Base-by-base conservation (phyloP, 1,284 basidiomycete species). In the Fomitiporia mediterranea region DNA sequence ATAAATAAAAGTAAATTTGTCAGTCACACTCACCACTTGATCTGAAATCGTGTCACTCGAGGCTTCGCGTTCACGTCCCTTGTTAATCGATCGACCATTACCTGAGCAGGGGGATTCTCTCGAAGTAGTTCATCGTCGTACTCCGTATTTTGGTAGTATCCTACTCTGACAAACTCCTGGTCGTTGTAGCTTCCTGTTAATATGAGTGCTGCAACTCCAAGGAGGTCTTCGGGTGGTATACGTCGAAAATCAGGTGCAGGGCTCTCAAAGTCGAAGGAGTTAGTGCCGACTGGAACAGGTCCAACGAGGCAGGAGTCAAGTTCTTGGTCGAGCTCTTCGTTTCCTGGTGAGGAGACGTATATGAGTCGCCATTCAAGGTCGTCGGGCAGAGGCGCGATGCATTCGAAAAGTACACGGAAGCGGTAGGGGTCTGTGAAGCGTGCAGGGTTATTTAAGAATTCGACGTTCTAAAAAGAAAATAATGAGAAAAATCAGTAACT, bases 61-160 rank as follows among this genome's bases (percentile, higher is more conserved):
- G 95, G 94, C 69, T 98, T 98, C 59, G 85, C 81, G 61, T 88
- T 94, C 65, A 98, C 85, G 67, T 96, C 93, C 64, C 96, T 80
- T 62, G 89, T 81, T 27, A 99, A 74, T 55, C 84, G 77, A 40
- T 94, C 88, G 67, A 93, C 91, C 63, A 81, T 72, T 52, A 93
- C 89, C 51, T 78, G 77, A 34, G 73, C 65, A 8, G 89, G 90
- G 13, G 86, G 86, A 15, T 75, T 80, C 65, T 84, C 80, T 67
- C 84, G 89, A 82, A 94, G 84, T 72, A 92, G 91, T 60, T 95
- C 91, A 62, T 89, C 89, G 69, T 98, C 94, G 69, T 98, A 98
- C 69, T 98, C 95, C 48, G 95, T 98, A 69, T 98, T 97, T 72
- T 99, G 97, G 70, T 99, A 99, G 73, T 99, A 99, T 4, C 97